Base-by-base conservation (phyloP, 2,329 filamentous ascomycete genomes). In the Trichoderma asperellum region DNA sequence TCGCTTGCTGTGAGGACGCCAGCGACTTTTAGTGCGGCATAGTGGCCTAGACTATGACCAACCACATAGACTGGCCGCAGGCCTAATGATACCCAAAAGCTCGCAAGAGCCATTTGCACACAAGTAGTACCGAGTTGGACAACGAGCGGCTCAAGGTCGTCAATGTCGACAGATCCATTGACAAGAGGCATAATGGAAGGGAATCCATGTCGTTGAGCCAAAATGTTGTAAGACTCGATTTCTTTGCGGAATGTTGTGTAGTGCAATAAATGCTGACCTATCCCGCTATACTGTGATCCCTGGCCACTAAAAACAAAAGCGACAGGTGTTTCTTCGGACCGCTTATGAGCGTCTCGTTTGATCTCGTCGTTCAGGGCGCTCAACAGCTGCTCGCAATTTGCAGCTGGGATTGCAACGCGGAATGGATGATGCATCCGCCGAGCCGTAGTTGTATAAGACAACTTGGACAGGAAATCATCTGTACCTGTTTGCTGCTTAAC, bases 1-100 rank as follows among this genome's bases (percentile, higher is more conserved):
- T 93, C 91, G 73, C 87, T 88, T 24, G 87, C 88, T 14, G 90
- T 91, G 24, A 93, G 82, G 24, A 93, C 90, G 63, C 90, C 91
- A 64, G 91, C 89, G 53, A 89, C 85, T 74, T 92, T 85, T 10
- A 93, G 40, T 92, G 82, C 74, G 0, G 73, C 73, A 24, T 73
- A 74, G 27, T 74, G 71, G 8, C 73, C 73, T 5, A 74, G 70
- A 52, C 89, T 92, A 77, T 88, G 87, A 16, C 87, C 87, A 2
- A 89, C 86, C 8, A 82, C 86, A n/a, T 85, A 75, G 87, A 81
- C 83, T 2, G 87, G 87, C 57, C 76, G 79, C 69, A 89, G 79
- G 29, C 86, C 86, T 69, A 78, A 77, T 4, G 85, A 86, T 12
- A 73, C 74, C 87, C 87, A 89, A 1, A 88, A 79, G 52, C 81